Evolutionary conservation across 768 basidiomycete species (phyloP).

Genomic region (Dioszegia aurantiaca): DNA sequence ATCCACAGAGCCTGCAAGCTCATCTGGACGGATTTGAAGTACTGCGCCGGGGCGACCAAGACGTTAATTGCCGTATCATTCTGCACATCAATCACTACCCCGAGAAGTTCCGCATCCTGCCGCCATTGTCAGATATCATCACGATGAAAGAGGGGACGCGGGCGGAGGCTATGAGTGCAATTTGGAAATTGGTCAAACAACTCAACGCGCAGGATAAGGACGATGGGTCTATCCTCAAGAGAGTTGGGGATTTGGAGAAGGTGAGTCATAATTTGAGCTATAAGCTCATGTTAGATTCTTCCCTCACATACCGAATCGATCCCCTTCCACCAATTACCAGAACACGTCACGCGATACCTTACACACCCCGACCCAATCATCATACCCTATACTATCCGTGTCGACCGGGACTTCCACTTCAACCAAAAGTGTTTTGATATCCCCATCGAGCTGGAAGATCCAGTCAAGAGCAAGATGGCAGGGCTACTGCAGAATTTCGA

Average conservation of each 20-base stretch:
- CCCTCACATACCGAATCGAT: constrained; percentile 51
- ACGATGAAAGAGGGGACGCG: constrained; percentile 82
- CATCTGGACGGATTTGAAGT: constrained; percentile 81
- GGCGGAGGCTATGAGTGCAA: constrained; percentile 70
- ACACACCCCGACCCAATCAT: constrained; percentile 73
- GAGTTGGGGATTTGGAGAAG: constrained; percentile 48
- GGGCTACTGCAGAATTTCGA: constrained; percentile 65
- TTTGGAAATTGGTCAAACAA: constrained; percentile 95
- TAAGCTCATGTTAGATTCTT: constrained; percentile 35
- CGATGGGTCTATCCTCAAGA: constrained; percentile 43
- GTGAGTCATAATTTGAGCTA: constrained; percentile 14
- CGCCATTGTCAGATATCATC: constrained; percentile 65
- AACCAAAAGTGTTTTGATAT: constrained; percentile 78
- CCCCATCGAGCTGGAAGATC: constrained; percentile 83
- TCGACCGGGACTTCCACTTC: constrained; percentile 59
- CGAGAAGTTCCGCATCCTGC: constrained; percentile 74
- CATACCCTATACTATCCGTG: constrained; percentile 61
- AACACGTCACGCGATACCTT: constrained; percentile 77
- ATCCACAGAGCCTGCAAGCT: constrained; percentile 53
- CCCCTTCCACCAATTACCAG: constrained; percentile 75
- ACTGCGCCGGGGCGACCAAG: constrained; percentile 72
- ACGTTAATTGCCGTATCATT: constrained; percentile 75
- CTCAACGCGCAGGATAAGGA: constrained; percentile 63
- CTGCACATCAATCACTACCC: constrained; percentile 82
- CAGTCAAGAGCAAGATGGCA: constrained; percentile 67